Base-by-base conservation (phyloP, 2,329 filamentous ascomycete species). In the Exophiala sideris region DNA sequence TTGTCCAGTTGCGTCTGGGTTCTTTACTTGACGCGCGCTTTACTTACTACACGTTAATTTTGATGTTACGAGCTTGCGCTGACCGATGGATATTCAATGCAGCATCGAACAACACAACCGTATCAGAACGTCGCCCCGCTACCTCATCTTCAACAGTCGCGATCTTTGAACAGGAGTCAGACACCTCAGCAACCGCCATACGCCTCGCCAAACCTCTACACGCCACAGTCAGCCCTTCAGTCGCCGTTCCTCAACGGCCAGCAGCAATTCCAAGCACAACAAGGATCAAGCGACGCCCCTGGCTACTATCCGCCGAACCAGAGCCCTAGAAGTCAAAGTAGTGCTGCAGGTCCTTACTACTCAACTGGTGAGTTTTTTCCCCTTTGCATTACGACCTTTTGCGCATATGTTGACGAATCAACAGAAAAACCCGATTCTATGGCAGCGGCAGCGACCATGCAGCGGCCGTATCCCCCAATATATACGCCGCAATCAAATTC, bases 401-500 rank as follows among this genome's bases (percentile, higher is more conserved):
- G 34, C 9, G 32, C 18, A 21, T 14, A 38, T 16, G 29, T 85
- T 74, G 79, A 82, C 65, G 76, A 75, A 59, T 74, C 78, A 68
- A 80, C 84, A 88, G 87, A 89, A 72, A 83, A 86, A 71, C 83
- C 85, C 68, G 83, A 85, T 68, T 76, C 80, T 67, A 87, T 87
- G 84, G 83, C 84, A 59, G 78, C 73, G 59, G 68, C 82, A 63
- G 79, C 83, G 64, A 82, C 82, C 62, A 85, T 86, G 79, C 83
- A 83, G 69, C 79, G 83, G 64, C 73, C 81, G 60, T 71, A 78
- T 44, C 96, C 95, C 70, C 91, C 91, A 64, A 95, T 96, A 69
- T 96, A 96, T 70, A 95, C 91, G 14, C 91, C 91, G 51, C 91
- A 96, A 75, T 95, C 91, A 52, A 95, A 92, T 73, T 96, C 92